Base-by-base conservation (phyloP, 441 rosid genomes). In the Arabidopsis lyrata region DNA sequence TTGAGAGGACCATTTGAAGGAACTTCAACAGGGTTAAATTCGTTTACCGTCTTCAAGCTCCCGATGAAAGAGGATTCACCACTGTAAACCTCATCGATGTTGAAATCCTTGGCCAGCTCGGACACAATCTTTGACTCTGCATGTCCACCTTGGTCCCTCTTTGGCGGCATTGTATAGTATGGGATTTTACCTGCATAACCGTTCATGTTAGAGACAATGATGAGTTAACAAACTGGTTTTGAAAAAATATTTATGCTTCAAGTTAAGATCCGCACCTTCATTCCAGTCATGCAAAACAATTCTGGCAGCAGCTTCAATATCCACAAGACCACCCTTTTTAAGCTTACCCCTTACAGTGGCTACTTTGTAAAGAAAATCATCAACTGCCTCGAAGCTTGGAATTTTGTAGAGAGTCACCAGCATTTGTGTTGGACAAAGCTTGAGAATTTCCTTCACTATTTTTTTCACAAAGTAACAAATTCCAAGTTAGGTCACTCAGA, bases 241-340 rank as follows among this genome's bases (percentile, higher is more conserved):
- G 11, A 55, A 16, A 14, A 0, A 13, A 1, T 7, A 5, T 39
- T 0, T 0, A 22, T 20, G 1, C 49, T 72, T 4, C 10, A 44
- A 22, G 18, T 41, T 42, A 12, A 50, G 6, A 45, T 8, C 15
- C 32, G 32, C 82, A 92, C 97, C 99, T 70, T 91, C 92, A 80
- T 90, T 95, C 99, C 98, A 95, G 81, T 95, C 98, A 48, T 86
- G 99, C 82, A 95, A 83, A 74, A 93, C 86, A 67, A 93, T 87
- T 75, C 92, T 87, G 15, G 99, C 96, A 59, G 96, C 84, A 63
- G 97, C 91, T 9, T 91, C 96, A 41, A 86, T 88, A 78, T 95
- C 96, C 62, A 89, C 89, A 63, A 91, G 68, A 70, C 99, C 98
- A 75, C 99, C 98, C 81, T 95, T 95, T 76, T 91, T 93, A 12